Evolutionary conservation across 306 rosid genomes (phyloP).

Genomic region (Vicia villosa): DNA sequence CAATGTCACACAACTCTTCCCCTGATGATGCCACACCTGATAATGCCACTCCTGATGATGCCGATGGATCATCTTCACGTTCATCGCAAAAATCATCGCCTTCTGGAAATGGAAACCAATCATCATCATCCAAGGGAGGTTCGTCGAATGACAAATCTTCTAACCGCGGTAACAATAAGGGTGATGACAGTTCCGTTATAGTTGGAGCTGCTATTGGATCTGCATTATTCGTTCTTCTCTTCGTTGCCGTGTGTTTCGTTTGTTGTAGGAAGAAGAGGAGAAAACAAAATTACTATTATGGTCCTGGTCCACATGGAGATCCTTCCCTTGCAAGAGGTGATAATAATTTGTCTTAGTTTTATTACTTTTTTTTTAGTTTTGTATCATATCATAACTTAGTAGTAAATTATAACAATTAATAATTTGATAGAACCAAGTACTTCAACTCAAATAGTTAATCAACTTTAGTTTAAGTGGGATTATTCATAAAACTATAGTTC

Average conservation of each 20-base stretch:
- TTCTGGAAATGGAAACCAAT: neutral
- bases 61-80: neutral
- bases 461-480: no score
- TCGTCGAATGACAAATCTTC: neutral
- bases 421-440: no score
- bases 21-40: slow-evolving; percentile 18
- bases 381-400: no score
- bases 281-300: slow-evolving; percentile 44
- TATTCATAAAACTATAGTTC: no score
- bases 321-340: slow-evolving; percentile 48
- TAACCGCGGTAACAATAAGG: neutral
- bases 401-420: neutral
- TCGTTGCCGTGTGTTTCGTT: slow-evolving; percentile 39
- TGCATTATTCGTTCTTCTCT: slow-evolving; percentile 39
- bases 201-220: slow-evolving; percentile 49
- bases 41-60: slow-evolving; percentile 10
- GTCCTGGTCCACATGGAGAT: slow-evolving; percentile 24
- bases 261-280: slow-evolving; percentile 55
- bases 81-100: neutral
- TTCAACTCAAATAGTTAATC: no score
- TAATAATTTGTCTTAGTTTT: neutral
- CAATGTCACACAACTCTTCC: slow-evolving; percentile 48
- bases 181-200: neutral
- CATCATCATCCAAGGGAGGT: neutral
- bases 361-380: neutral